Evolutionary conservation across 306 rosid genomes (phyloP), one percentile per base, ranked within the genome.

Genomic region (Myrica gale): DNA sequence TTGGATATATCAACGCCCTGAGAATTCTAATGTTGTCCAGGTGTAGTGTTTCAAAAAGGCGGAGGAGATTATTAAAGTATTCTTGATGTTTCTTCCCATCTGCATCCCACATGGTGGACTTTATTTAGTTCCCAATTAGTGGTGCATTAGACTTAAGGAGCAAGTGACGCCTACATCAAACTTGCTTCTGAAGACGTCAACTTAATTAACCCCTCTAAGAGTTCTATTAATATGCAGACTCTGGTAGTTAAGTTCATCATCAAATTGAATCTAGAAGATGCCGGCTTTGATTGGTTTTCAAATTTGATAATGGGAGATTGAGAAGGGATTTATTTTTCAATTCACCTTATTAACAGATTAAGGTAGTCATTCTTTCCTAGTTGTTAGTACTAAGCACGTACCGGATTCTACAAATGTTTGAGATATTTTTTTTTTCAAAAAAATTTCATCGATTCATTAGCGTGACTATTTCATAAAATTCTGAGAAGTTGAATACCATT

Each of bases 1-100:
- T 87, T 44, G 79, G 61, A 46, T 78, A 80, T 62, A 92, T 77
- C 78, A 94, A 70, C 67, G 89, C 90, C 84, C 67, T 79, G 77
- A 94, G 68, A 23, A 80, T 76, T 87, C 85, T 94, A 85, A 86
- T 72, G 88, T 94, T 94, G 87, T 94, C 97, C 3, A 89, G 16
- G 16, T 92, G 95, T 62, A 5, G 77, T 26, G 85, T 68, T 80
- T 84, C 82, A 56, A 90, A 79, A 58, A 90, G 87, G 32, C 65
- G 83, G 51, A 73, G 19, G 48, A 94, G 93, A 85, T 58, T 80
- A 20, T 74, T 82, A 72, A 80, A 94, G 21, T 83, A 87, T 77
- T 94, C 97, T 6, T 84, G 74, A 32, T 89, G 86, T 63, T 44
- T 90, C 85, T 75, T 90, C 3, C 82, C 88, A 75, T 76, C 96